Conservation (phyloP, 495 filamentous ascomycete genomes). For the Tuber indicum region DNA sequence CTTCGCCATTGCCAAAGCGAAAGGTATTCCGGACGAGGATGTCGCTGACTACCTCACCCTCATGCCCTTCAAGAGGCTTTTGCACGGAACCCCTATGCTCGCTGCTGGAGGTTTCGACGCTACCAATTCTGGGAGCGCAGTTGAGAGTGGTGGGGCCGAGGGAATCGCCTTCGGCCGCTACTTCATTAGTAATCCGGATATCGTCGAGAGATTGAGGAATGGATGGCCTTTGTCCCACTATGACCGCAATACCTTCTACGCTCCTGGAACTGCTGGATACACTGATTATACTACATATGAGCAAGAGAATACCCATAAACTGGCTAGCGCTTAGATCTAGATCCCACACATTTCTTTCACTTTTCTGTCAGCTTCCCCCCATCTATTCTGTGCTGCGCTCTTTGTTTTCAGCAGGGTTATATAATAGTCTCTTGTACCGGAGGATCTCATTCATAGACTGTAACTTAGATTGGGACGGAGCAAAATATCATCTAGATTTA, state of each 20-base stretch:
- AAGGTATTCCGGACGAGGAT: slow-evolving; percentile 42
- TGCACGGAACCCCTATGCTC: slow-evolving; percentile 53
- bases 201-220: slow-evolving; percentile 57
- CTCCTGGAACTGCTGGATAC: slow-evolving; percentile 53
- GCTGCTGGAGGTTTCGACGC: slow-evolving; percentile 58
- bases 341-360: not conserved
- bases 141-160: slow-evolving; percentile 52
- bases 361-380: not conserved
- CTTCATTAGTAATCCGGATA: slow-evolving; percentile 66
- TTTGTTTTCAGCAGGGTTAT: not conserved
- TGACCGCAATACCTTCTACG: slow-evolving; percentile 57
- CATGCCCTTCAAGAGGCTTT: slow-evolving; percentile 51
- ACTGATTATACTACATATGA: slow-evolving; percentile 51
- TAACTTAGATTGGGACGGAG: not conserved
- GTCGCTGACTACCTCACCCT: slow-evolving; percentile 47
- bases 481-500: not conserved
- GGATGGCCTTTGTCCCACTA: slow-evolving; percentile 54
- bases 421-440: not conserved
- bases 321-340: not conserved
- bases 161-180: slow-evolving; percentile 56
- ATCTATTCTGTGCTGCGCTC: not conserved
- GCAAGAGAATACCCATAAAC: not conserved
- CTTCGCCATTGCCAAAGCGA: slow-evolving; percentile 44
- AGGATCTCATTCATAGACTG: not conserved
- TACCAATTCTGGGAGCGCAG: slow-evolving; percentile 49